These are phyloP conservation scores for Papiliotrema nemorosa DNA, from an alignment of 1,284 basidiomycete species.

Conservation along the genomic window DNA sequence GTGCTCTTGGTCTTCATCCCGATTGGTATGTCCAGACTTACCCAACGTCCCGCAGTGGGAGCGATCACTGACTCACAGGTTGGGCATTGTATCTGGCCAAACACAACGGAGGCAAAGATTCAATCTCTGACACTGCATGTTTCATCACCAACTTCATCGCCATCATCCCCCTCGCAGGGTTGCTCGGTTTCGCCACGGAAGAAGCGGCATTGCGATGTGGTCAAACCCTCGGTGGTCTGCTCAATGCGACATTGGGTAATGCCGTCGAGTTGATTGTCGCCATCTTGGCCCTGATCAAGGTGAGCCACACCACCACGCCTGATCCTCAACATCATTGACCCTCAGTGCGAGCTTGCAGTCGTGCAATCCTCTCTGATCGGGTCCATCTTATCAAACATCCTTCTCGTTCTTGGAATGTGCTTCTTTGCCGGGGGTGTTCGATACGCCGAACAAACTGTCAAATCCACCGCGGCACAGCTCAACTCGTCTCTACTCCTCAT, in stretches of 20 bases:
- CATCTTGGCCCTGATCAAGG: slow-evolving; percentile 45
- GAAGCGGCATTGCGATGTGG: slow-evolving; percentile 69
- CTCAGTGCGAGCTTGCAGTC: slow-evolving; percentile 54
- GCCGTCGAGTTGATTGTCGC: slow-evolving; percentile 49
- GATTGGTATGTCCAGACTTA: slow-evolving; percentile 23
- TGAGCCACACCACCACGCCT: slow-evolving; percentile 3
- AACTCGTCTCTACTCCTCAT: slow-evolving; percentile 54
- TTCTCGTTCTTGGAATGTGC: slow-evolving; percentile 74
- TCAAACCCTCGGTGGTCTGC: slow-evolving; percentile 76
- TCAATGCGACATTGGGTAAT: slow-evolving; percentile 78
- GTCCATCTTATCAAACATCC: slow-evolving; percentile 61
- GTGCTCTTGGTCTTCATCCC: slow-evolving; percentile 52
- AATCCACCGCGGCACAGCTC: slow-evolving; percentile 47
- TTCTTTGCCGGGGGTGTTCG: slow-evolving; percentile 49
- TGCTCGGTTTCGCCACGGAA: slow-evolving; percentile 83
- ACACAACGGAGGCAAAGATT: slow-evolving; percentile 32
- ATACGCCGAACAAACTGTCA: slow-evolving; percentile 48
- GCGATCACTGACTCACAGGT: slow-evolving; percentile 10
- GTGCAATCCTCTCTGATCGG: slow-evolving; percentile 53
- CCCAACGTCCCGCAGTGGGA: neutral
- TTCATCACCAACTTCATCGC: slow-evolving; percentile 47
- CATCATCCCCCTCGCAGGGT: slow-evolving; percentile 60
- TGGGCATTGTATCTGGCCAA: slow-evolving; percentile 51
- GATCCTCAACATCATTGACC: neutral
- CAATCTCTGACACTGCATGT: slow-evolving; percentile 42